phyloP scores from a whole-genome alignment of 768 basidiomycete species.

The Clitopilus hobsonii region DNA sequence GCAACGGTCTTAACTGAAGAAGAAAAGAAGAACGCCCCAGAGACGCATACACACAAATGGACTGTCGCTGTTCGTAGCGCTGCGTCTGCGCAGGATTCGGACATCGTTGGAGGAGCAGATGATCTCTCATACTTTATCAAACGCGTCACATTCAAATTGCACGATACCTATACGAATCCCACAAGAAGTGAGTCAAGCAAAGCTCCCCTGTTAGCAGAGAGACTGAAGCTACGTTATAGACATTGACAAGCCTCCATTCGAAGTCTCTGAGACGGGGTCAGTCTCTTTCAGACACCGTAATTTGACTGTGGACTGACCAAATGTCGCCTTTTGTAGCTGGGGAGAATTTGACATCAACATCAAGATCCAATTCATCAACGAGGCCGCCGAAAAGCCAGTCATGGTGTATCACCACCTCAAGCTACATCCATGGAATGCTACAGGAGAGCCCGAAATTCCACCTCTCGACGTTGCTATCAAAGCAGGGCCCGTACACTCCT shows the following conservation, averaged over 20 bases:
- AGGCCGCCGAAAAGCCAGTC: constrained; percentile 89
- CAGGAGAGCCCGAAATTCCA: constrained; percentile 62
- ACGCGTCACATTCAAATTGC: constrained; percentile 93
- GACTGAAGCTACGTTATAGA: constrained; percentile 37
- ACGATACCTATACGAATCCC: constrained; percentile 93
- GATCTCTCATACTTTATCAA: constrained; percentile 91
- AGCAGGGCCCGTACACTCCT: constrained; percentile 82
- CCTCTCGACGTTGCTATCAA: constrained; percentile 63
- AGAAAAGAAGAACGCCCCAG: constrained; percentile 54
- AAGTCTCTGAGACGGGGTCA: constrained; percentile 92
- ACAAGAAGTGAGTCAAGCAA: constrained; percentile 66
- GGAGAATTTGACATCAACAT: constrained; percentile 98
- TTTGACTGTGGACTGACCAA: too few species aligned
- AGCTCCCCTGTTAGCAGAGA: constrained; percentile 2
- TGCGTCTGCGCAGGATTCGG: constrained; percentile 64
- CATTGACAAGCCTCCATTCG: constrained; percentile 90
- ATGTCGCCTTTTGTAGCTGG: constrained; percentile 58
- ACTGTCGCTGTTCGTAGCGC: constrained; percentile 93
- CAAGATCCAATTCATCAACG: constrained; percentile 81
- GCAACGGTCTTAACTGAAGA: constrained; percentile 71
- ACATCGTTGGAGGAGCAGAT: constrained; percentile 85
- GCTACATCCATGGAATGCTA: constrained; percentile 80
- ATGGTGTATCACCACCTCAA: constrained; percentile 91
- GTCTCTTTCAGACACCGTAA: too few species aligned
- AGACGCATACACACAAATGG: constrained; percentile 94